These are phyloP conservation scores for Wickerhamiella cacticola DNA, from an alignment of 805 yeast genomes.

Conservation along the genomic window DNA sequence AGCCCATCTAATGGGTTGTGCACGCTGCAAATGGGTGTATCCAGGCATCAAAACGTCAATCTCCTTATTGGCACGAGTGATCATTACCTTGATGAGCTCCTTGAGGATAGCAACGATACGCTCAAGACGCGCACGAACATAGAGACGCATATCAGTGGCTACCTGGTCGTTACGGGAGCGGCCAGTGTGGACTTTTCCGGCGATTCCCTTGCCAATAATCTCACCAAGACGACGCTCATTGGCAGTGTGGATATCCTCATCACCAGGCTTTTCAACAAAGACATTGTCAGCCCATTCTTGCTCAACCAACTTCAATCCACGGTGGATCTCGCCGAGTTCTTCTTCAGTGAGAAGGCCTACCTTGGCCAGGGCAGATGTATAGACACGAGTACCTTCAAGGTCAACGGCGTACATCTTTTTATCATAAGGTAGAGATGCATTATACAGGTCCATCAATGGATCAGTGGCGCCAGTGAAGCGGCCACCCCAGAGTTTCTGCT, in stretches of 20 bases:
- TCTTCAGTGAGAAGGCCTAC: conserved; percentile 58
- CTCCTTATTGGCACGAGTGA: conserved; percentile 69
- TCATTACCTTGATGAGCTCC: conserved; percentile 53
- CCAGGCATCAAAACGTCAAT: conserved; percentile 96
- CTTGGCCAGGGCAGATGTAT: conserved; percentile 75
- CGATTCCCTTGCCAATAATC: conserved; percentile 79
- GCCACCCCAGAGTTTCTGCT: conserved; percentile 91
- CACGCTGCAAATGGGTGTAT: conserved; percentile 95
- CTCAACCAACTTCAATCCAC: conserved; percentile 60
- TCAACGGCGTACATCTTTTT: conserved; percentile 91
- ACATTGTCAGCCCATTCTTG: conserved; percentile 66
- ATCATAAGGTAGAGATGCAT: conserved; percentile 94
- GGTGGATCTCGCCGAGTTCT: conserved; percentile 71
- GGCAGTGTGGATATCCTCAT: conserved; percentile 98
- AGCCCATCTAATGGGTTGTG: conserved; percentile 99
- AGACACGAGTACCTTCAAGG: conserved; percentile 84
- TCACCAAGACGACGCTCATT: conserved; percentile 97
- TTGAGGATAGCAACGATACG: conserved; percentile 46
- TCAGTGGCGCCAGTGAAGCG: conserved; percentile 92
- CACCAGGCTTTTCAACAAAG: conserved; percentile 73
- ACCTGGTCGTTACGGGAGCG: conserved; percentile 97
- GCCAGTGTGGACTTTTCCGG: conserved; percentile 99
- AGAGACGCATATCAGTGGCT: conserved; percentile 97
- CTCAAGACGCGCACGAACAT: conserved; percentile 63
- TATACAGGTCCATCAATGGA: conserved; percentile 94